phyloP scores from a whole-genome alignment of 257 asterid genomes.

The Ballota nigra region DNA sequence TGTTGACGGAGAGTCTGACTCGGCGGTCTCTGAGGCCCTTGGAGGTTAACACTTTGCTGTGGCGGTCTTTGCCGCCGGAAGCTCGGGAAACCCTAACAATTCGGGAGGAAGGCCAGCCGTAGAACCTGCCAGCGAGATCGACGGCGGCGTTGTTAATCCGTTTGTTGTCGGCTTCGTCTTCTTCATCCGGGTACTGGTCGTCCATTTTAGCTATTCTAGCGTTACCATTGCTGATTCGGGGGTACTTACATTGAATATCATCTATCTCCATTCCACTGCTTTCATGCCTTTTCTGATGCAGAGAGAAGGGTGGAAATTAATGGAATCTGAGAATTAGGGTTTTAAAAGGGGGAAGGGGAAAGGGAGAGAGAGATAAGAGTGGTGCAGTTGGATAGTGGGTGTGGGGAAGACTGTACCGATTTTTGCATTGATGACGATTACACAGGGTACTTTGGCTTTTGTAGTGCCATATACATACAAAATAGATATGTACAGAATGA shows the following conservation, averaged over 20 bases:
- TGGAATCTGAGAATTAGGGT: slow-evolving; percentile 39
- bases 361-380: slow-evolving; percentile 22
- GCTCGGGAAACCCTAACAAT: slow-evolving; percentile 80
- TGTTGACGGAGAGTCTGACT: slow-evolving; percentile 71
- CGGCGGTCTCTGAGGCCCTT: slow-evolving; percentile 85
- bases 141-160: slow-evolving; percentile 8
- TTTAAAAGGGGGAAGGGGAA: slow-evolving; percentile 24
- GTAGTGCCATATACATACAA: slow-evolving; percentile 28
- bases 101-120: slow-evolving; percentile 64
- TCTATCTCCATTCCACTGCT: slow-evolving; percentile 53
- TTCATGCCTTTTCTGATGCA: slow-evolving; percentile 43
- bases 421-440: slow-evolving; percentile 56
- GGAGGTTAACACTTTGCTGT: slow-evolving; percentile 83
- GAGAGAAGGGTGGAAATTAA: neutral
- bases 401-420: slow-evolving; percentile 47
- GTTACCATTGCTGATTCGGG: slow-evolving; percentile 35
- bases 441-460: slow-evolving; percentile 42
- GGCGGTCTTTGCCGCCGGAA: slow-evolving; percentile 77
- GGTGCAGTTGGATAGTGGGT: slow-evolving; percentile 28
- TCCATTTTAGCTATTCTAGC: slow-evolving; percentile 38
- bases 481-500: slow-evolving; percentile 14
- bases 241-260: slow-evolving; percentile 52
- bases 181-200: slow-evolving; percentile 45
- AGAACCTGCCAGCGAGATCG: slow-evolving; percentile 38
- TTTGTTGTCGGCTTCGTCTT: slow-evolving; percentile 42